Evolutionary conservation across 306 rosid species (phyloP), one percentile per base, ranked within the genome.

Genomic region (Rubus idaeus): DNA sequence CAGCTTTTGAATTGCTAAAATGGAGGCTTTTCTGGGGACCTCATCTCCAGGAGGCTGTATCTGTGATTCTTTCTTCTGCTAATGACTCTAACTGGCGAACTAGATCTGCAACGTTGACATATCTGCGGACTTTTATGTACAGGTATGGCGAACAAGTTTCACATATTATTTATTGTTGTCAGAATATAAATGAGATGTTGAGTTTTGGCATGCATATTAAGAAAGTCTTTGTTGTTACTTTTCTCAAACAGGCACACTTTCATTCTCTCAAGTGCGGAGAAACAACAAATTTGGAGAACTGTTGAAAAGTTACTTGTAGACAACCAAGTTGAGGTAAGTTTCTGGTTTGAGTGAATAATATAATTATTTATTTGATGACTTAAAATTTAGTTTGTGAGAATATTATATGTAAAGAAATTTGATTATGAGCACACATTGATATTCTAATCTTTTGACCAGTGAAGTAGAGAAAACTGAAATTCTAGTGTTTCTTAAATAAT

Each of bases 261-360:
- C 86, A 69, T 88, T 87, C 96, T 95, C 80, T 86, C 97, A 39
- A 84, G 79, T 79, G 50, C 65, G 26, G 89, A 87, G 87, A 95
- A 92, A 77, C 91, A 88, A 75, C 86, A 87, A 75, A 89, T 95
- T 74, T 95, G 99, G 98, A 78, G 87, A 75, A 92, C 94, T 9
- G 97, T 92, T 80, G 98, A 95, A 89, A 89, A 89, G 89, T 87
- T 95, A 68, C 93, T 95, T 4, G 80, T 88, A 69, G 99, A 95
- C 96, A 92, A 88, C 88, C 99, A 95, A 95, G 97, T 95, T 47
- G 99, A 95, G 98, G 99, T 70, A 88, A 88, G 96, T 78, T 78
- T 85, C 75, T 73, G 11, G 55, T 77, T 74, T 18, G 41, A 21
- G 56, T 6, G 4, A 57, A 44, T 42, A 10, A 40, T 56, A 37